Percentiles rank a stretch among this genome's conserved stretches.
These are phyloP conservation scores for Monosporozyma solicola DNA, from an alignment of 805 yeast species.

Conservation along the genomic window DNA sequence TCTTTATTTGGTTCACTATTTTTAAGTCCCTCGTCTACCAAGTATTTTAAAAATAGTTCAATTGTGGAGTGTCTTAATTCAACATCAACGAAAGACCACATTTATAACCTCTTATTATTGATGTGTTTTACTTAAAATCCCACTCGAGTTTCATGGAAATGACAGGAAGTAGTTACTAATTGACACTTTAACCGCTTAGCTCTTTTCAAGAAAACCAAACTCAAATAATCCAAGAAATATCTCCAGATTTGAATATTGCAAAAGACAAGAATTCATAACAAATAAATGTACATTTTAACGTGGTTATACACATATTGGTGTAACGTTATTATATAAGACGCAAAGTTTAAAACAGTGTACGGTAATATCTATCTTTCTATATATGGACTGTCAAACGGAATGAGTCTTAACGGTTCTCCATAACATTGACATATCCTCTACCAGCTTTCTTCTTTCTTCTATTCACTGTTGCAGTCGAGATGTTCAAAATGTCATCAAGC, in stretches of 20 bases:
- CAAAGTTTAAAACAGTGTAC: not conserved
- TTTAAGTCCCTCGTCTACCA: not conserved
- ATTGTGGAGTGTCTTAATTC: not conserved
- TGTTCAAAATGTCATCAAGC: constrained; percentile 39
- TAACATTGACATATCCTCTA: constrained; percentile 62
- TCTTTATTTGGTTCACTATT: not conserved
- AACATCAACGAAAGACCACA: not conserved
- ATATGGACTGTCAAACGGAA: not conserved
- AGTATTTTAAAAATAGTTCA: not conserved
- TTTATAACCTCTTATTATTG: not conserved
- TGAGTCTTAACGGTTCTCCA: constrained; percentile 27
- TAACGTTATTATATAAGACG: not conserved
- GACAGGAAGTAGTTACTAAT: not conserved
- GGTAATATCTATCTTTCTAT: not conserved
- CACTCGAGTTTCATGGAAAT: not conserved
- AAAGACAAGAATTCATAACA: not conserved
- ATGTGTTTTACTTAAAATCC: not conserved
- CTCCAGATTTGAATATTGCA: not conserved
- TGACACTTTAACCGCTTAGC: not conserved
- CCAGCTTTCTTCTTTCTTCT: constrained; percentile 37
- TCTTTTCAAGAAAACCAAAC: not conserved
- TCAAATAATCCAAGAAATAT: too few species aligned
- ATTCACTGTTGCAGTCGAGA: constrained; percentile 23
- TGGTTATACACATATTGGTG: not conserved
- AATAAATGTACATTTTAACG: not conserved